A percentile compares a stretch with the other conserved stretches of the same genome.
Evolutionary conservation across 805 yeast species (phyloP).

Genomic region (Lipomyces orientalis): DNA sequence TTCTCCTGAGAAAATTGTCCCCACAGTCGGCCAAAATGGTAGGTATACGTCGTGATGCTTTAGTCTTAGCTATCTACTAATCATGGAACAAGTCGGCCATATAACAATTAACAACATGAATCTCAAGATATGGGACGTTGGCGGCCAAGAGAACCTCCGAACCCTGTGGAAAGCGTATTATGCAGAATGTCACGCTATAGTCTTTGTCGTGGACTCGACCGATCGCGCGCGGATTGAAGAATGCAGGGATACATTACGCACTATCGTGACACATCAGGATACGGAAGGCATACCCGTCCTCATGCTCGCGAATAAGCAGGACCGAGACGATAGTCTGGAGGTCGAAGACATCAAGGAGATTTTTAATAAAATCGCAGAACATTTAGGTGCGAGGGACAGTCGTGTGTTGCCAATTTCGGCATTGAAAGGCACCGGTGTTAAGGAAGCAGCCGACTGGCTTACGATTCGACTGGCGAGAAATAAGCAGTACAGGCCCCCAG

Average conservation of each 20-base stretch:
- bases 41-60: neutral
- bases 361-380: constrained; percentile 80
- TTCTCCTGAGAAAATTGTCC: constrained; percentile 65
- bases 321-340: constrained; percentile 70
- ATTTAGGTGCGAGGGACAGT: constrained; percentile 87
- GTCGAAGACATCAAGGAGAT: constrained; percentile 82
- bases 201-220: constrained; percentile 90
- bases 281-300: constrained; percentile 83
- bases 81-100: constrained; percentile 44
- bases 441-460: constrained; percentile 90
- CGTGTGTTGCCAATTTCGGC: constrained; percentile 91
- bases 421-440: constrained; percentile 76
- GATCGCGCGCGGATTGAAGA: constrained; percentile 83
- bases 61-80: neutral
- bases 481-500: constrained; percentile 66
- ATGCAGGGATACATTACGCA: constrained; percentile 67
- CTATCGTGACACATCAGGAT: constrained; percentile 62
- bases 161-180: constrained; percentile 88
- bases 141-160: constrained; percentile 89
- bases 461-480: constrained; percentile 72
- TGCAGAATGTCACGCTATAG: constrained; percentile 84
- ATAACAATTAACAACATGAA: constrained; percentile 49
- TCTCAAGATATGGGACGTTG: constrained; percentile 93
- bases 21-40: constrained; percentile 94
- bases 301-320: constrained; percentile 96